These are phyloP conservation scores for Tulasnella sp. DNA, from an alignment of 768 basidiomycete species.

Conservation along the genomic window DNA sequence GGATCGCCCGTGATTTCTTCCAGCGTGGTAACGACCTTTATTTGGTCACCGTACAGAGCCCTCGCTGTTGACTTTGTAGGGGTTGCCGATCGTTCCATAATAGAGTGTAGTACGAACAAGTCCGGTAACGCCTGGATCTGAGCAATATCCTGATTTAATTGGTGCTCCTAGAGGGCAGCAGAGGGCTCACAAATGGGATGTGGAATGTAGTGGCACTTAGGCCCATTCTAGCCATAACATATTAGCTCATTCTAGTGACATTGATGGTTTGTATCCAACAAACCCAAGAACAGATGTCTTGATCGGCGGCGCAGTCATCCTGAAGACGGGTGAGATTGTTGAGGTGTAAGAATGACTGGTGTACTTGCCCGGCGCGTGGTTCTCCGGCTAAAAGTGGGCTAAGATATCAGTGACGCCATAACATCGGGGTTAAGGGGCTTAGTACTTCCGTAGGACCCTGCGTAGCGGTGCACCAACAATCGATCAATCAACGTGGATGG, in stretches of 20 bases:
- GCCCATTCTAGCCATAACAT: slow-evolving; percentile 8
- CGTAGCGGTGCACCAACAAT: not conserved
- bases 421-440: not conserved
- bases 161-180: slow-evolving; percentile 17
- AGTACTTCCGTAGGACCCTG: not conserved
- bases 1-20: slow-evolving; percentile 21
- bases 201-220: slow-evolving; percentile 27
- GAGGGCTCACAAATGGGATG: slow-evolving; percentile 26
- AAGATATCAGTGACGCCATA: no score
- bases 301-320: no score
- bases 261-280: not conserved
- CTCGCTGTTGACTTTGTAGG: slow-evolving; percentile 20
- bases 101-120: slow-evolving; percentile 23
- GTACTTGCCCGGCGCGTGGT: no score
- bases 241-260: not conserved
- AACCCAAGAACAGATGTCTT: slow-evolving; percentile 11
- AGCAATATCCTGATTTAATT: not conserved
- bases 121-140: slow-evolving; percentile 8
- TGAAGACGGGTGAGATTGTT: no score
- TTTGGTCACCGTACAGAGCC: slow-evolving; percentile 19
- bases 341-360: no score
- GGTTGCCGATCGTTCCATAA: slow-evolving; percentile 24
- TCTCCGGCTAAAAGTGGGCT: no score
- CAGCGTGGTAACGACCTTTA: slow-evolving; percentile 25
- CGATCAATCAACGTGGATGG: not conserved